Base-by-base conservation (phyloP, 2,329 filamentous ascomycete species). In the Metarhizium sp. region DNA sequence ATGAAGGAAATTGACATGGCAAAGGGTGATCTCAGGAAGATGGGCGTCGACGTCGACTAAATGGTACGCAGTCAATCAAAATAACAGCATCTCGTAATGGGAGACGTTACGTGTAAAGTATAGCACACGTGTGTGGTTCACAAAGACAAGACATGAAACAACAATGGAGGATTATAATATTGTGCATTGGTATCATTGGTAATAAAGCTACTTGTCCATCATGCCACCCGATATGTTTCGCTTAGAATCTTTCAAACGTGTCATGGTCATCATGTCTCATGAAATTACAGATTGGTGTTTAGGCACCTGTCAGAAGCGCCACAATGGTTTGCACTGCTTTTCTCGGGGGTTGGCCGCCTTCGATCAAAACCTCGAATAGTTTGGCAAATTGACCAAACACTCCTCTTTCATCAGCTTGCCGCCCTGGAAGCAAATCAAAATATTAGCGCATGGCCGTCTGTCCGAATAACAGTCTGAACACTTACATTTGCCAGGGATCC, bases 1-100 rank as follows among this genome's bases (percentile, higher is more conserved):
- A 90, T 94, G 80, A 78, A 75, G 64, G 88, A 97, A 75, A 94
- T 95, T 67, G 80, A 90, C 59, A 63, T 85, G 71, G 90, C 90
- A 60, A 86, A 87, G 75, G 75, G 74, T 59, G 90, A 95, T 64
- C 74, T 95, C 69, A 81, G 82, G 67, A 77, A 77, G 57, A 82
- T 87, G 69, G 90, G 90, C 8, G 88, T 95, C 45, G 84, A 87
- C 62, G 86, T 92, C 58, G 87, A 95, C 77, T 86, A 77, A 75
- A 38, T 13, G 13, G 11, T 30, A 16, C 25, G 8, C 6, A 48
- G 30, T 29, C 43, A 46, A 13, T 10, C 45, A 48, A 48, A 30
- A 29, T n/a, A 11, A 4, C 4, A 5, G 20, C 30, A 29, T 29
- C 14, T 6, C 20, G 13, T 13, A 30, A 30, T 3, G 45, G 25